These are phyloP conservation scores for Kondoa subrosea DNA, from an alignment of 768 basidiomycete genomes.

Conservation along the genomic window DNA sequence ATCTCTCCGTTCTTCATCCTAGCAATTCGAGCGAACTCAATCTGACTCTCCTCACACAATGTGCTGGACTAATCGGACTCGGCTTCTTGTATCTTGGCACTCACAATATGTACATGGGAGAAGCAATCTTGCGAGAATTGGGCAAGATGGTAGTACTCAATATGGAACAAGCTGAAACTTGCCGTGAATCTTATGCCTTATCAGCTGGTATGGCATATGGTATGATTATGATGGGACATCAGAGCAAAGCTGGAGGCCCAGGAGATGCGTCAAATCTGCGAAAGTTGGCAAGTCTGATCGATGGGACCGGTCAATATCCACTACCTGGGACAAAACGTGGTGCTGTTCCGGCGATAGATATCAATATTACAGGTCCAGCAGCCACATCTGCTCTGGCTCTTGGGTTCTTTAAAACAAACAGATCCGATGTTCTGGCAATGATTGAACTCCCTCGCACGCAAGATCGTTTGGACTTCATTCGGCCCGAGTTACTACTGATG, in stretches of 20 bases:
- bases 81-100: constrained; percentile 81
- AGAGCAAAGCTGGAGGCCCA: constrained; percentile 45
- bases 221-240: constrained; percentile 87
- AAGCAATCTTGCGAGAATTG: constrained; percentile 73
- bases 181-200: constrained; percentile 81
- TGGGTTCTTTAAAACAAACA: constrained; percentile 76
- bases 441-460: constrained; percentile 66
- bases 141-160: constrained; percentile 58
- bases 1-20: constrained; percentile 81
- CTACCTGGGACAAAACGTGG: constrained; percentile 16
- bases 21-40: constrained; percentile 74
- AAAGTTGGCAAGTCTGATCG: constrained; percentile 52
- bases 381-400: constrained; percentile 76
- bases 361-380: constrained; percentile 78
- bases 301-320: constrained; percentile 4
- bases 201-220: constrained; percentile 80
- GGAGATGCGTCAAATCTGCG: constrained; percentile 56
- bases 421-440: constrained; percentile 70
- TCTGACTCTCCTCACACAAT: constrained; percentile 72
- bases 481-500: constrained; percentile 69
- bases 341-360: constrained; percentile 42
- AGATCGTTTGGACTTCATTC: constrained; percentile 62
- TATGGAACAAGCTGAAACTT: constrained; percentile 68
- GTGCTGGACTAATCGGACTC: constrained; percentile 68
- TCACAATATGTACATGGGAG: constrained; percentile 75